Evolutionary conservation across 331 rosid species (phyloP).

Genomic region (Pyrus hybrid): DNA sequence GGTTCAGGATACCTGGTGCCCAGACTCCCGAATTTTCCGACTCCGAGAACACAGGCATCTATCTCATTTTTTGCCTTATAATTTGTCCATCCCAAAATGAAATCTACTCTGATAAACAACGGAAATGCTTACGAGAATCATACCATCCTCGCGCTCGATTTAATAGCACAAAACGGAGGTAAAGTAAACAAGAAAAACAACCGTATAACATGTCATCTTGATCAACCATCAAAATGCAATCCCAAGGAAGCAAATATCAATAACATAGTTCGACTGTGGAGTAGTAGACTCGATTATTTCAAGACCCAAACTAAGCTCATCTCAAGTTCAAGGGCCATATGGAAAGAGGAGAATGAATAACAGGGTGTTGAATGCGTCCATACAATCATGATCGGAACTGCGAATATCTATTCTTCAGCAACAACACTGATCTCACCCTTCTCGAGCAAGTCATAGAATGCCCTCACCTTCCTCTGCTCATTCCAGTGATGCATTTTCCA

Average conservation of each 20-base stretch:
- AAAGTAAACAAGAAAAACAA: not conserved
- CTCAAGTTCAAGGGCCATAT: conserved; percentile 25
- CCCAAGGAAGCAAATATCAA: not conserved
- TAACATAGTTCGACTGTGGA: not conserved
- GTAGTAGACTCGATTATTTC: conserved; percentile 29
- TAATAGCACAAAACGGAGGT: not conserved
- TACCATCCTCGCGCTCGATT: too few relatives aligned
- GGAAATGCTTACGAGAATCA: too few relatives aligned
- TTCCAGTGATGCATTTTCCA: conserved; percentile 99
- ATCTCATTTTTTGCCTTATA: too few relatives aligned
- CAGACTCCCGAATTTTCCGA: too few relatives aligned
- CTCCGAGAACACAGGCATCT: too few relatives aligned
- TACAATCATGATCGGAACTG: not conserved
- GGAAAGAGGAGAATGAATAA: conserved; percentile 3
- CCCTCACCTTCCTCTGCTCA: conserved; percentile 70
- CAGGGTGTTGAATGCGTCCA: conserved; percentile 1
- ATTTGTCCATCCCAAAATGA: too few relatives aligned
- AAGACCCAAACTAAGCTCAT: conserved; percentile 26
- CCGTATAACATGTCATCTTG: not conserved
- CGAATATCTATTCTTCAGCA: conserved; percentile 28
- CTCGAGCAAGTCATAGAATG: conserved; percentile 71
- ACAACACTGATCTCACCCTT: conserved; percentile 75
- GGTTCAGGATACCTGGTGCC: too few relatives aligned
- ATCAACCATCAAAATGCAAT: not conserved
- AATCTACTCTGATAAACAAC: too few relatives aligned